Base-by-base conservation (phyloP, 345 rosid genomes). In the Geranium rotundifolium region DNA sequence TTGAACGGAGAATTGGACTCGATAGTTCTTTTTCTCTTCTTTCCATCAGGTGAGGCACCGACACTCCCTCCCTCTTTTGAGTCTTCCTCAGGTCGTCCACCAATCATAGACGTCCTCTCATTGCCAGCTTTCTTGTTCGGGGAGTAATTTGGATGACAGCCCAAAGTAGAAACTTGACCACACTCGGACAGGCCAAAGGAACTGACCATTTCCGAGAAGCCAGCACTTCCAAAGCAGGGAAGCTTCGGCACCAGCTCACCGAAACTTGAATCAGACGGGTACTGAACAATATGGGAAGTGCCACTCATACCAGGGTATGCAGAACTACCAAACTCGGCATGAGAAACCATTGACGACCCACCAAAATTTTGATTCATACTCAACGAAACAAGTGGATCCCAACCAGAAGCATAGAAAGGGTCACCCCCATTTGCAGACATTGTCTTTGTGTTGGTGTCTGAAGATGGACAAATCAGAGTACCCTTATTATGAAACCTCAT, bases 371-470 rank as follows among this genome's bases (percentile, higher is more conserved):
- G 80, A 63, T 66, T 69, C 55, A 74, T 85, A 66, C 72, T 68
- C 59, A 81, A 58, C 15, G 85, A 75, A 63, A 74, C 81, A 56
- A 84, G 67, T 19, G 82, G 82, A 80, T 89, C 95, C 97, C 97
- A 92, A 70, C 84, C 74, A 60, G 97, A 70, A 77, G 81, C 73
- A 75, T 80, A 87, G 80, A 83, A 89, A 66, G 84, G 77, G 65
- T 82, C 85, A 56, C 71, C 64, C 4, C 67, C 59, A 64, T 58
- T 66, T 17, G 76, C 31, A 56, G 78, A 69, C 69, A 23, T 76
- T 83, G 69, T 73, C 62, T 71, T 54, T n/a, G 70, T 67, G 50
- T 73, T 72, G 73, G 71, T 75, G 63, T 75, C 82, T 4, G 83
- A 84, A 61, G 88, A 72, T 52, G 72, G 67, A 64, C 77, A 73